A percentile compares a stretch with the other conserved stretches of the same genome.
These are phyloP conservation scores for Plasmopara viticola DNA, from an alignment of 352 stramenopile species.

Conservation along the genomic window DNA sequence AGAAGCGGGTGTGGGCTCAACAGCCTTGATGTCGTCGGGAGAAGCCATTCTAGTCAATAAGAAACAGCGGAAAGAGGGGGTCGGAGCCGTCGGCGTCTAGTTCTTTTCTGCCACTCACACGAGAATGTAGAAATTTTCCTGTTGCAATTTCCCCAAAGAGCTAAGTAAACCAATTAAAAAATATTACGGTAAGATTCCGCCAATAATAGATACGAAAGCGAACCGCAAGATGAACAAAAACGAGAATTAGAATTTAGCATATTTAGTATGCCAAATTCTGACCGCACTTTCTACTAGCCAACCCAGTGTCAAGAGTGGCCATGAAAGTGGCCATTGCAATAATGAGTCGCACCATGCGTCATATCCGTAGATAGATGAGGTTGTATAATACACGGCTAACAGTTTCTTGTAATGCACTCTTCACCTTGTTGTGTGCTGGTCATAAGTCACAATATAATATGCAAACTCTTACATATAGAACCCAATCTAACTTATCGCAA, in stretches of 20 bases:
- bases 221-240: constrained; percentile 12
- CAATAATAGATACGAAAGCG: constrained; percentile 17
- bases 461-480: too few species aligned
- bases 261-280: constrained; percentile 16
- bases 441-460: too few species aligned
- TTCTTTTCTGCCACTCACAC: constrained; percentile 37
- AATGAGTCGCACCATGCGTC: too few species aligned
- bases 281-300: too few species aligned
- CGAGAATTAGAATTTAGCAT: constrained; percentile 80
- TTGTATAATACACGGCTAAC: too few species aligned
- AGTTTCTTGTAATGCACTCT: too few species aligned
- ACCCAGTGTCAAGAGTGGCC: too few species aligned
- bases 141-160: constrained; percentile 21
- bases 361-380: too few species aligned
- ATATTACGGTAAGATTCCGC: constrained; percentile 12
- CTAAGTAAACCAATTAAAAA: constrained; percentile 16
- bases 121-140: constrained; percentile 14
- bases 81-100: constrained; percentile 31
- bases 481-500: too few species aligned
- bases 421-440: too few species aligned
- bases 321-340: too few species aligned
- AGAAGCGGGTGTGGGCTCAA: constrained; percentile 27
- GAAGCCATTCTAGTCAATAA: constrained; percentile 22
- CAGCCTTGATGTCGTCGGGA: constrained; percentile 50
- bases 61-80: constrained; percentile 5